A percentile compares a stretch with the other conserved stretches of the same genome.
These are phyloP conservation scores for Salix brachista DNA, from an alignment of 345 rosid species.

Conservation along the genomic window DNA sequence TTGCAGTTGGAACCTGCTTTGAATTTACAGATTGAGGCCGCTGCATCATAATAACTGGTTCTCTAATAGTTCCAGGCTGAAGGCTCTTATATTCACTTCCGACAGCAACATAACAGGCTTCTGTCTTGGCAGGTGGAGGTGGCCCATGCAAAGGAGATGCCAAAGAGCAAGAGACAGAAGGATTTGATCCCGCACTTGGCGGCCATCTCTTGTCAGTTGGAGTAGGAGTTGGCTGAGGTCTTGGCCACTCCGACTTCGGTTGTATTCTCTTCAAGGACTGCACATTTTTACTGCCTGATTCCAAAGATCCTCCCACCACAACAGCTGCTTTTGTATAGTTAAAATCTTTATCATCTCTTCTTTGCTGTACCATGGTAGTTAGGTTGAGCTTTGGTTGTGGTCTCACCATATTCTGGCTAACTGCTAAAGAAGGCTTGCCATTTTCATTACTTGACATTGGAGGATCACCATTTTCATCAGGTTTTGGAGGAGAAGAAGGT, in stretches of 20 bases:
- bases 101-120: slow-evolving; percentile 40
- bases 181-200: slow-evolving; percentile 40
- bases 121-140: slow-evolving; percentile 46
- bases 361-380: slow-evolving; percentile 36
- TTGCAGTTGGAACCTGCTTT: slow-evolving; percentile 44
- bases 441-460: slow-evolving; percentile 35
- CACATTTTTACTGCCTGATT: slow-evolving; percentile 36
- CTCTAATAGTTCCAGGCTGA: slow-evolving; percentile 49
- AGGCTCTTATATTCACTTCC: slow-evolving; percentile 52
- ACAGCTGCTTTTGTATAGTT: slow-evolving; percentile 51
- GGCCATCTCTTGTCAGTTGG: slow-evolving; percentile 57
- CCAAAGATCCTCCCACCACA: slow-evolving; percentile 29
- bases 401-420: slow-evolving; percentile 39
- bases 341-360: slow-evolving; percentile 61
- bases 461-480: slow-evolving; percentile 58
- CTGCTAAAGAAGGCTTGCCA: slow-evolving; percentile 29
- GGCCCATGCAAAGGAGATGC: slow-evolving; percentile 52
- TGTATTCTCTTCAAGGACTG: slow-evolving; percentile 56
- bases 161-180: slow-evolving; percentile 49
- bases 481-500: slow-evolving; percentile 42
- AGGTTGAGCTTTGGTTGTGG: slow-evolving; percentile 33
- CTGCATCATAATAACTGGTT: slow-evolving; percentile 68
- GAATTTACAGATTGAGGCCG: slow-evolving; percentile 53
- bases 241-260: slow-evolving; percentile 59
- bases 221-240: slow-evolving; percentile 47